Conservation (phyloP, 1,284 basidiomycete genomes). For the Xerocomus nothofagi region DNA sequence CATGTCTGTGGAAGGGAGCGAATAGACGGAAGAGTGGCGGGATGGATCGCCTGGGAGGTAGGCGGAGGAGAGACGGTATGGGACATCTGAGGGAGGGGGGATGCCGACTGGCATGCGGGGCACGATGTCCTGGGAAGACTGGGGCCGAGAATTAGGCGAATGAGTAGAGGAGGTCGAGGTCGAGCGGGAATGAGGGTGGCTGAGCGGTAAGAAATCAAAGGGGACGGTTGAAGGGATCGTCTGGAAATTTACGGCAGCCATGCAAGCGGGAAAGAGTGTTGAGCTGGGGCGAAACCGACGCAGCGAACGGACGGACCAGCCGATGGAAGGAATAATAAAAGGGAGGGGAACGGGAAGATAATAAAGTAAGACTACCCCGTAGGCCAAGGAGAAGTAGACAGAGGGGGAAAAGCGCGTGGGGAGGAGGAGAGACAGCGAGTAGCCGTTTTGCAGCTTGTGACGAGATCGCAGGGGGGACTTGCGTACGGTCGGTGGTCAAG, state of each 20-base stretch:
- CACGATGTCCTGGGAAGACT: slow-evolving; percentile 66
- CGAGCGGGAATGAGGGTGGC: slow-evolving; percentile 68
- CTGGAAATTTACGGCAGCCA: slow-evolving; percentile 75
- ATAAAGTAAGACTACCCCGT: slow-evolving; percentile 24
- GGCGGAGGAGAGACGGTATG: slow-evolving; percentile 64
- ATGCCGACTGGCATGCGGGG: slow-evolving; percentile 52
- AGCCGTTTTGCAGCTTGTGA: slow-evolving; percentile 26
- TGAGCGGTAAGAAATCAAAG: slow-evolving; percentile 67
- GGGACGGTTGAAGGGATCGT: slow-evolving; percentile 63
- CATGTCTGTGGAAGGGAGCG: slow-evolving; percentile 43
- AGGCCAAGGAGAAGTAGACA: slow-evolving; percentile 16
- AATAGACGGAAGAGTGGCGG: slow-evolving; percentile 46
- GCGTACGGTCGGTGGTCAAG: slow-evolving; percentile 60
- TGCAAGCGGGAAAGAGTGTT: slow-evolving; percentile 38
- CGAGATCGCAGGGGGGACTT: slow-evolving; percentile 31
- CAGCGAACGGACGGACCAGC: slow-evolving; percentile 37
- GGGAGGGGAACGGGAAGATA: slow-evolving; percentile 5
- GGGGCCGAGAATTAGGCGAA: slow-evolving; percentile 69
- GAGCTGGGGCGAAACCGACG: slow-evolving; percentile 41
- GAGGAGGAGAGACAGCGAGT: slow-evolving; percentile 9
- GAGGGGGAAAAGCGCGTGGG: slow-evolving; percentile 11
- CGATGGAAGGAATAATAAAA: slow-evolving; percentile 23
- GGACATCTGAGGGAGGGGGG: slow-evolving; percentile 58
- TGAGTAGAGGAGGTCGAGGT: slow-evolving; percentile 69
- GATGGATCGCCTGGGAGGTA: slow-evolving; percentile 50